Base-by-base conservation (phyloP, 306 rosid species). In the Abrus pulchellus region DNA sequence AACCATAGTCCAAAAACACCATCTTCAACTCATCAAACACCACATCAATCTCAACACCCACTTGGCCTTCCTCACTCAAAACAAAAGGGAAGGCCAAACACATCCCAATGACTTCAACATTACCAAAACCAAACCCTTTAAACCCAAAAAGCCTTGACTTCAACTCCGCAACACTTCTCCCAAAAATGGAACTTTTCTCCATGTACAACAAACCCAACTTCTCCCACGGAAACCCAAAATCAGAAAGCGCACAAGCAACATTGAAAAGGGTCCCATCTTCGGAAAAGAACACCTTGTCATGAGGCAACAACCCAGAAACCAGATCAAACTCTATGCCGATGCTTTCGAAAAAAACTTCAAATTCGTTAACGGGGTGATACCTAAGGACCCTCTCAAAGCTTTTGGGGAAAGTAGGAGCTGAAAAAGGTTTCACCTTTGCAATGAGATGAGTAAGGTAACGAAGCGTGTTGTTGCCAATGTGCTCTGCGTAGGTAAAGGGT, bases 181-280 rank as follows among this genome's bases (percentile, higher is more conserved):
- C 61, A 79, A 92, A 92, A 75, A 92, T 83, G 10, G 77, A 87
- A 70, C 14, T 40, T 30, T 75, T 87, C 67, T 86, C 90, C 75
- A 41, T 72, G 57, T 86, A 90, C 89, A 92, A 76, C 68, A 41
- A 73, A 80, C 93, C 94, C 65, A 92, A 67, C 75, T 38, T 83
- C 14, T 78, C 86, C 94, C 93, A 92, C 0, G 94, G 97, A 84
- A 90, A 90, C 79, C 97, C 97, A 48, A 84, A 92, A 36, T 54
- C 87, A 5, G 79, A 84, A 70, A 90, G 97, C 0, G 80, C 80
- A 83, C 75, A 84, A 71, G 97, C 89, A 6, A 86, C 88, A 83
- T 77, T 64, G 30, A 92, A 48, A 67, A 87, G 74, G 50, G 78
- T 68, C 64, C 54, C 55, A 76, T 88, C 94, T 59, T 92, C 90